These are phyloP conservation scores for Phytophthora colocasiae DNA, from an alignment of 352 stramenopile species.

Conservation along the genomic window DNA sequence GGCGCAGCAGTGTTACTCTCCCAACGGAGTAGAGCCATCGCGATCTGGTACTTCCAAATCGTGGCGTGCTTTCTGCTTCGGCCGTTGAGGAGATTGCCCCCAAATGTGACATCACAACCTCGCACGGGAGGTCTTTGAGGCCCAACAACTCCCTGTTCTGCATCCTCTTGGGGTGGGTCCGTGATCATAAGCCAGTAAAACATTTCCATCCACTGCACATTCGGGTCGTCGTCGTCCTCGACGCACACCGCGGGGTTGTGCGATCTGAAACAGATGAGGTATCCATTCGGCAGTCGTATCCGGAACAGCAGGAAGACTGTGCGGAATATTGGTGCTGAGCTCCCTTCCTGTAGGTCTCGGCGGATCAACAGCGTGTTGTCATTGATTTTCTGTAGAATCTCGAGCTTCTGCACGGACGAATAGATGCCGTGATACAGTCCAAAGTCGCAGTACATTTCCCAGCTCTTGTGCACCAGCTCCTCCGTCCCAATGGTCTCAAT, in stretches of 20 bases:
- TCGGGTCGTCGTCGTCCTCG: slow-evolving; percentile 64
- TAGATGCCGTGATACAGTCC: slow-evolving; percentile 82
- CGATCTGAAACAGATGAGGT: slow-evolving; percentile 77
- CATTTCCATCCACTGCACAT: slow-evolving; percentile 84
- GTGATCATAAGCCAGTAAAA: slow-evolving; percentile 83
- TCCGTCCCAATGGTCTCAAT: slow-evolving; percentile 65
- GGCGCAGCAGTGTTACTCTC: slow-evolving; percentile 82
- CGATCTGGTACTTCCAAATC: slow-evolving; percentile 86
- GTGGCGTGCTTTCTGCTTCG: slow-evolving; percentile 67
- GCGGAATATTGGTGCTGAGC: slow-evolving; percentile 68
- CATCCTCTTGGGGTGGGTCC: slow-evolving; percentile 38
- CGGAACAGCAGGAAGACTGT: slow-evolving; percentile 81
- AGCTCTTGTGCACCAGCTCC: slow-evolving; percentile 79
- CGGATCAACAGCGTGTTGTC: slow-evolving; percentile 82
- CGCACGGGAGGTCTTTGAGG: slow-evolving; percentile 21
- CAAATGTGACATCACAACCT: slow-evolving; percentile 72
- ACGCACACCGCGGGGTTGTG: slow-evolving; percentile 66
- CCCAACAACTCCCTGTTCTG: slow-evolving; percentile 14
- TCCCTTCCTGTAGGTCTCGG: slow-evolving; percentile 72
- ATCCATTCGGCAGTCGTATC: slow-evolving; percentile 60
- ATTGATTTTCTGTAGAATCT: slow-evolving; percentile 81
- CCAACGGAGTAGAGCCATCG: slow-evolving; percentile 77
- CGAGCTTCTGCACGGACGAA: slow-evolving; percentile 77
- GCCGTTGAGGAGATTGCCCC: slow-evolving; percentile 72
- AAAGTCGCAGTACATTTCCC: slow-evolving; percentile 85